Evolutionary conservation across 2,329 filamentous ascomycete genomes (phyloP), one percentile per base, ranked within the genome.

Genomic region (Drechmeria coniospora): DNA sequence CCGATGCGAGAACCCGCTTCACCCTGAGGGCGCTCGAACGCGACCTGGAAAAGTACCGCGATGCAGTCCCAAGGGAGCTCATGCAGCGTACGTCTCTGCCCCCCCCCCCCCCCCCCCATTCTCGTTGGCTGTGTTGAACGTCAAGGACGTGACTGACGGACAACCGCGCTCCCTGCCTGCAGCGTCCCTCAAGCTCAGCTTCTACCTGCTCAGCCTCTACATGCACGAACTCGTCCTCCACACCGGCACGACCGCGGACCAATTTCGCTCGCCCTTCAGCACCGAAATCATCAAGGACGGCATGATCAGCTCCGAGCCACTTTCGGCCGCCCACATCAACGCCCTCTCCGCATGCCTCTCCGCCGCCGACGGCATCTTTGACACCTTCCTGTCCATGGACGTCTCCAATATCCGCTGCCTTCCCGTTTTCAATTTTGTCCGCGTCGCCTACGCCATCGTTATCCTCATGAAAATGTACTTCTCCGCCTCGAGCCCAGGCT

Each of bases 201-300:
- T 80, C 37, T 59, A 74, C 36, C 65, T 77, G 2, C 47, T 81
- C 20, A 76, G 64, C 35, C 56, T 86, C 3, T 83, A 79, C 45
- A 74, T 84, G 57, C 76, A 86, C 46, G 80, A 86, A 49, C 69
- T 80, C 29, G 73, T 69, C 3, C 67, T 86, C 36, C 74, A 81
- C 36, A 59, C 68, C 7, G 71, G 78, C 30, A 59, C 57, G 13
- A 58, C 70, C 6, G 63, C 32, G 7, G 73, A 79, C 28, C 65
- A 68, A 35, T 57, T 67, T 40, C 53, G 43, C 33, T 56, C 56
- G 13, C 57, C 58, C 6, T 57, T 58, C 41, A 59, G 55, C 43
- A 51, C 57, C n/a, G 56, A 59, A 7, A 48, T 55, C 25, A 43
- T 65, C 17, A 51, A 56, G 14, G 51, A 59, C 28, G 53, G 56